These are phyloP conservation scores for Crataegus laevigata DNA, from an alignment of 306 rosid genomes.

Conservation along the genomic window DNA sequence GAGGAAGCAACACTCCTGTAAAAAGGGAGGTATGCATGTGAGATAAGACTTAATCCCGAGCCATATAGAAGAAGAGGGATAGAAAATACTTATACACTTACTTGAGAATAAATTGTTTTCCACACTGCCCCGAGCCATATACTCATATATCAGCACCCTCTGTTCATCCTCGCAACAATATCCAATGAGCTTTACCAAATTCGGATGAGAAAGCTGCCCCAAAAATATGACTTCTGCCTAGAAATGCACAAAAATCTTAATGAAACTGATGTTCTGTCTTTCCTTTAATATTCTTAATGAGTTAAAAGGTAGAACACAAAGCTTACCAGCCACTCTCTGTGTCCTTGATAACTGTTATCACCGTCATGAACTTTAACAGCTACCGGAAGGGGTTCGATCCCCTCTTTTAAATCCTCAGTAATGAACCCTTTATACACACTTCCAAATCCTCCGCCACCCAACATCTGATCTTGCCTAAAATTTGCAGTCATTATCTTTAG, in stretches of 20 bases:
- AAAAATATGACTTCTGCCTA: slow-evolving; percentile 98
- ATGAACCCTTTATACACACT: slow-evolving; percentile 89
- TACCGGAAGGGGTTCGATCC: slow-evolving; percentile 53
- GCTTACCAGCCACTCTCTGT: slow-evolving; percentile 98
- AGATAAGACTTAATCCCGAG: slow-evolving; percentile 1
- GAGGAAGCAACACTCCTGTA: slow-evolving; percentile 82
- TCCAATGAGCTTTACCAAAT: slow-evolving; percentile 86
- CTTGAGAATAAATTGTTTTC: slow-evolving; percentile 90
- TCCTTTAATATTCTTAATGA: not conserved
- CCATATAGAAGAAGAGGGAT: not conserved
- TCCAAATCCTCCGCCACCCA: slow-evolving; percentile 99
- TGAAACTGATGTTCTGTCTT: slow-evolving; percentile 10
- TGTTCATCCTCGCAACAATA: slow-evolving; percentile 97
- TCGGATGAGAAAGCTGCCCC: slow-evolving; percentile 99
- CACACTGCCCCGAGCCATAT: slow-evolving; percentile 88
- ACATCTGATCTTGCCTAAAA: slow-evolving; percentile 66
- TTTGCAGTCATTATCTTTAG: slow-evolving; percentile 66
- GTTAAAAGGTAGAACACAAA: slow-evolving; percentile 10
- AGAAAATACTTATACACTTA: slow-evolving; percentile 23
- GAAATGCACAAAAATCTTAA: slow-evolving; percentile 28
- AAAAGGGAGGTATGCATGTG: not conserved
- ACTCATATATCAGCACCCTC: slow-evolving; percentile 85
- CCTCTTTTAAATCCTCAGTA: slow-evolving; percentile 69
- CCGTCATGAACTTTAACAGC: slow-evolving; percentile 99
- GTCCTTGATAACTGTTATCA: slow-evolving; percentile 91